phyloP scores from a whole-genome alignment of 768 basidiomycete species.

The Psilocybe tampanensis region DNA sequence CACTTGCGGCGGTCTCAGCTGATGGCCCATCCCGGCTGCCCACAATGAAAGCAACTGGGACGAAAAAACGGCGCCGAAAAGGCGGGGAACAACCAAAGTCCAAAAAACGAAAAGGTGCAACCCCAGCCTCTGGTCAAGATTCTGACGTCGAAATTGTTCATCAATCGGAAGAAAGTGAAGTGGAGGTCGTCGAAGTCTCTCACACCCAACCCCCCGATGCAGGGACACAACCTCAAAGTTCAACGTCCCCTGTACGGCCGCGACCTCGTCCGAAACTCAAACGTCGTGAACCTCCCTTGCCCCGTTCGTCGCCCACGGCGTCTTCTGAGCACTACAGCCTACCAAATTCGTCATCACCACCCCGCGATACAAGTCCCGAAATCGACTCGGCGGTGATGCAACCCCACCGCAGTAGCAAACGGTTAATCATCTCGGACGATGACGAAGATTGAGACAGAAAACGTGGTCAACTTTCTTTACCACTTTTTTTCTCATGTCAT shows the following conservation, averaged over 20 bases:
- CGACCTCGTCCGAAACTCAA: conserved; percentile 26
- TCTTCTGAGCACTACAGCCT: conserved; percentile 12
- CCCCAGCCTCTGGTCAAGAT: conserved; percentile 15
- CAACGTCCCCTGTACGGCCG: conserved; percentile 9
- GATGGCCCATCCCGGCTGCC: conserved; percentile 44
- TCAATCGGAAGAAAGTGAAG: conserved; percentile 25
- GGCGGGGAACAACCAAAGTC: conserved; percentile 27
- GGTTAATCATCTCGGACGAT: conserved; percentile 36
- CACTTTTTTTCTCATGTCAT: not conserved
- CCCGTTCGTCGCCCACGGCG: conserved; percentile 10
- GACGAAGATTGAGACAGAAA: conserved; percentile 15
- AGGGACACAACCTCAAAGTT: not conserved
- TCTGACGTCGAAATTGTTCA: conserved; percentile 8
- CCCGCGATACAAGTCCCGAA: conserved; percentile 9
- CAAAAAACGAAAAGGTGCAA: conserved; percentile 37
- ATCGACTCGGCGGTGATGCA: conserved; percentile 8
- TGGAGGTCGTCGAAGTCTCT: conserved; percentile 23
- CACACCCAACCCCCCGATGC: not conserved
- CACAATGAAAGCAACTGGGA: conserved; percentile 54
- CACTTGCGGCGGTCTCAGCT: conserved; percentile 46
- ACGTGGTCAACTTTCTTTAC: not conserved
- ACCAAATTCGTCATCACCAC: conserved; percentile 5
- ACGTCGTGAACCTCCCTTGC: not conserved
- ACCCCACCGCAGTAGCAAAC: conserved; percentile 22
- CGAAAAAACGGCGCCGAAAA: conserved; percentile 48